Percentiles rank a stretch among this genome's conserved stretches.
Conservation (phyloP, 495 filamentous ascomycete genomes). For the Aspergillus saccharolyticus region DNA sequence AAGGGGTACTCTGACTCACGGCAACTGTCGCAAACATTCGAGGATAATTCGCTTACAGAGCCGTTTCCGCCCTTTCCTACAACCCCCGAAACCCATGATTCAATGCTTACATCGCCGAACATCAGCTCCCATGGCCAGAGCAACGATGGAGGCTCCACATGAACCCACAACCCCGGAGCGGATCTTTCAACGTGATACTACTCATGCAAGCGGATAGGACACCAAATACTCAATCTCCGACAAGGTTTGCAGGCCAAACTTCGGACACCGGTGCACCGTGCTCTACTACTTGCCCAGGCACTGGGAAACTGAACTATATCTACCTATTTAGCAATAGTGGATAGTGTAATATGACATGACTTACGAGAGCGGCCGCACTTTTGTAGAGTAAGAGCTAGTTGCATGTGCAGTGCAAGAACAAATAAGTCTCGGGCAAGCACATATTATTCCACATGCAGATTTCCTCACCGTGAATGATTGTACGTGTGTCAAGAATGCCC, state of each 20-base stretch:
- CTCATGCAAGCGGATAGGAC: not conserved
- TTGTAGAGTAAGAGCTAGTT: not conserved
- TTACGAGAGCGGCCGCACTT: slow-evolving; percentile 8
- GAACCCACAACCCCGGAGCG: not conserved
- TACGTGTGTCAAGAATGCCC: too few species aligned
- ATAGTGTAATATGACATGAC: slow-evolving; percentile 13
- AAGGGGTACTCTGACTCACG: slow-evolving; percentile 11
- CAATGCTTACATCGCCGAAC: slow-evolving; percentile 1
- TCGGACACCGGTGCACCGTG: not conserved
- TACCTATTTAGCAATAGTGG: not conserved
- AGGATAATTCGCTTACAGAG: slow-evolving; percentile 27
- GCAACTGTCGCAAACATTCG: slow-evolving; percentile 15
- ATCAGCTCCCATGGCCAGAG: not conserved
- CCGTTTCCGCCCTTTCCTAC: slow-evolving; percentile 34
- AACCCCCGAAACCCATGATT: slow-evolving; percentile 5
- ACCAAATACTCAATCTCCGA: too few species aligned
- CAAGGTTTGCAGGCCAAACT: slow-evolving; percentile 19
- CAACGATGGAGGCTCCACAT: not conserved
- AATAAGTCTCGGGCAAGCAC: too few species aligned
- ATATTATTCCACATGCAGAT: too few species aligned
- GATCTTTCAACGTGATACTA: not conserved
- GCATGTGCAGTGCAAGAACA: not conserved
- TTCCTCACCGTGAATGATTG: too few species aligned
- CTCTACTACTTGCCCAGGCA: not conserved
- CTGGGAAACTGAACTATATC: not conserved